These are phyloP conservation scores for Curvularia spicifera DNA, from an alignment of 2,329 filamentous ascomycete genomes.

Conservation along the genomic window DNA sequence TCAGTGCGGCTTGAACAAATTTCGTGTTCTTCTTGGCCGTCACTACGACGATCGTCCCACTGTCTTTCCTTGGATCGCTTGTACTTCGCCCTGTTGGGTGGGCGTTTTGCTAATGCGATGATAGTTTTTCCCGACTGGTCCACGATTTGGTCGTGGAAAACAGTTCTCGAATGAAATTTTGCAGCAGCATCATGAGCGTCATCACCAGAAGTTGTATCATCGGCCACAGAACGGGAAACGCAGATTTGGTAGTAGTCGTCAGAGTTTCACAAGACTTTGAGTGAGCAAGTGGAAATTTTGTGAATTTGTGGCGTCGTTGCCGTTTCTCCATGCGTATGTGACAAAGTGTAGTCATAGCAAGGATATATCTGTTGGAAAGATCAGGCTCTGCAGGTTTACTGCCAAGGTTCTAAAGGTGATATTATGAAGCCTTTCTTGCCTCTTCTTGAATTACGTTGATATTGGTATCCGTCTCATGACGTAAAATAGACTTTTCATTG, in stretches of 20 bases:
- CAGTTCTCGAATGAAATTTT: conserved; percentile 6
- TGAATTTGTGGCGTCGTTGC: neutral
- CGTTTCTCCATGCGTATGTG: neutral
- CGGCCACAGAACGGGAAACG: neutral
- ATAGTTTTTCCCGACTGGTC: conserved; percentile 23
- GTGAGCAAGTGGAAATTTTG: neutral
- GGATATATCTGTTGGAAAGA: neutral
- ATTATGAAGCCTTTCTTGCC: neutral
- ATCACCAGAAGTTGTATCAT: neutral
- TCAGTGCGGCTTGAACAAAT: conserved; percentile 35
- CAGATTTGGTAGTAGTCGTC: neutral
- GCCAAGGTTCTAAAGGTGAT: neutral
- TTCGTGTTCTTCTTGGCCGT: conserved; percentile 7
- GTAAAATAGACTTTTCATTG: neutral
- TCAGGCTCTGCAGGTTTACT: neutral
- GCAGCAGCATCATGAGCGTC: neutral
- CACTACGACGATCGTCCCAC: neutral
- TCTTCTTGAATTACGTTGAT: neutral
- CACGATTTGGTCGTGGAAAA: conserved; percentile 9
- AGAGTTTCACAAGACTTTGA: neutral
- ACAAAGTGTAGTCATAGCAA: neutral
- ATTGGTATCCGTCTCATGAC: neutral
- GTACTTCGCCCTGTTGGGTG: neutral
- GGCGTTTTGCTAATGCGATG: conserved; percentile 10
- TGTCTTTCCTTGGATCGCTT: neutral